Evolutionary conservation across 2,329 filamentous ascomycete species (phyloP).

Genomic region (Paramyrothecium roridum): DNA sequence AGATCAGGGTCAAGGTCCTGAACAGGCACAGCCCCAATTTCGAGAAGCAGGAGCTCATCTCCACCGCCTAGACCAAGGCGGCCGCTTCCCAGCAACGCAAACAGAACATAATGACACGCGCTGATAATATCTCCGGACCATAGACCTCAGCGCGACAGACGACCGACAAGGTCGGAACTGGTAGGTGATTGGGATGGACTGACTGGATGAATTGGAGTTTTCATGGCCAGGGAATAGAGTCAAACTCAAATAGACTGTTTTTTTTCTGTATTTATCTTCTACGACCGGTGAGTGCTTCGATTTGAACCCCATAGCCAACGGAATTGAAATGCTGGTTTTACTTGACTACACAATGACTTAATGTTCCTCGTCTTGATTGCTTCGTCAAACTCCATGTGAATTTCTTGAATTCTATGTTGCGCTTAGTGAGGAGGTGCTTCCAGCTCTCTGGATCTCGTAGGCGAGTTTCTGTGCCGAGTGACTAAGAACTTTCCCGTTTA

Average conservation of each 20-base stretch:
- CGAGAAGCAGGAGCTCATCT: not conserved
- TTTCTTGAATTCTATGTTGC: no score
- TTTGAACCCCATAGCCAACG: no score
- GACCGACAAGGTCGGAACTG: not conserved
- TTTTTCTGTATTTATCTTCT: not conserved
- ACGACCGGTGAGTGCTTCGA: no score
- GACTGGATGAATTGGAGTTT: not conserved
- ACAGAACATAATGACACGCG: not conserved
- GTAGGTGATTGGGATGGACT: not conserved
- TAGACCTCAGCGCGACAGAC: not conserved
- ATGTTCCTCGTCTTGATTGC: no score
- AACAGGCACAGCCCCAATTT: not conserved
- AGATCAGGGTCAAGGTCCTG: slow-evolving; percentile 9
- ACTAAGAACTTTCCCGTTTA: no score
- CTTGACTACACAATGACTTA: no score
- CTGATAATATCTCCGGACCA: not conserved
- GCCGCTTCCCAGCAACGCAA: not conserved
- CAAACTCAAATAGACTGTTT: not conserved
- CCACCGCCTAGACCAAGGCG: not conserved
- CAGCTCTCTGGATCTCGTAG: no score
- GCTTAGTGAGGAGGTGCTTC: no score
- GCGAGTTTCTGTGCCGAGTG: no score
- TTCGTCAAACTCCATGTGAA: no score
- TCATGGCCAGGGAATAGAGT: not conserved
- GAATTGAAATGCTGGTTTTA: no score